These are phyloP conservation scores for Pouteria glomerata DNA, from an alignment of 148 eudicot genomes.

Conservation along the genomic window DNA sequence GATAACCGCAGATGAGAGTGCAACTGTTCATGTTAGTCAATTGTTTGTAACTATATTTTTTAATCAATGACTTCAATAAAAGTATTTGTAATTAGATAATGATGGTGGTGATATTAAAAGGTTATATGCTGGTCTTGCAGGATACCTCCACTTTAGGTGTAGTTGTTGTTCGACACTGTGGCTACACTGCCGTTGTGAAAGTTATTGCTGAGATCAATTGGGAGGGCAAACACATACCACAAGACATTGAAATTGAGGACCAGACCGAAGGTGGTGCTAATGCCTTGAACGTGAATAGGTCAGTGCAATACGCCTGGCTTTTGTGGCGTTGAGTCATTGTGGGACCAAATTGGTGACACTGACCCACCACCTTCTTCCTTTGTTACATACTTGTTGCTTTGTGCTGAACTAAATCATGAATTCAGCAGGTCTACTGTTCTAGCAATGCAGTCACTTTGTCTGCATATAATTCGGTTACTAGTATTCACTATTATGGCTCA, in stretches of 20 bases:
- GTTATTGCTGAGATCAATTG: conserved; percentile 51
- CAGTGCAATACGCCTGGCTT: conserved; percentile 16
- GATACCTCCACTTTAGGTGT: conserved; percentile 86
- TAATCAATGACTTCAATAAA: not conserved
- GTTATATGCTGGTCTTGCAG: conserved; percentile 31
- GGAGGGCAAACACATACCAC: conserved; percentile 50
- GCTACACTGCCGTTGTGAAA: conserved; percentile 79
- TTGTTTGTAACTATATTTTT: not conserved
- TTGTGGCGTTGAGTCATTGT: not conserved
- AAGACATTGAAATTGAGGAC: conserved; percentile 82
- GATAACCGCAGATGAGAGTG: conserved; percentile 88
- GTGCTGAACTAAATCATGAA: not conserved
- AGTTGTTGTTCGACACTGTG: conserved; percentile 81
- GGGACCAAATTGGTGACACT: not conserved
- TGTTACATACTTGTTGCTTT: no score
- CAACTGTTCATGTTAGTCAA: conserved; percentile 75
- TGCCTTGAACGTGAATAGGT: conserved; percentile 92
- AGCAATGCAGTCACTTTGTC: not conserved
- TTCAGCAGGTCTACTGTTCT: not conserved
- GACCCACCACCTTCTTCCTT: not conserved
- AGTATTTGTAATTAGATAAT: not conserved
- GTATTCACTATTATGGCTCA: not conserved
- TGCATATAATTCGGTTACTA: not conserved
- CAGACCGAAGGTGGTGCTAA: conserved; percentile 94
- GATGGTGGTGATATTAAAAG: conserved; percentile 1